Conservation (phyloP, 139 green algal genomes). For the Gonium pectorale region DNA sequence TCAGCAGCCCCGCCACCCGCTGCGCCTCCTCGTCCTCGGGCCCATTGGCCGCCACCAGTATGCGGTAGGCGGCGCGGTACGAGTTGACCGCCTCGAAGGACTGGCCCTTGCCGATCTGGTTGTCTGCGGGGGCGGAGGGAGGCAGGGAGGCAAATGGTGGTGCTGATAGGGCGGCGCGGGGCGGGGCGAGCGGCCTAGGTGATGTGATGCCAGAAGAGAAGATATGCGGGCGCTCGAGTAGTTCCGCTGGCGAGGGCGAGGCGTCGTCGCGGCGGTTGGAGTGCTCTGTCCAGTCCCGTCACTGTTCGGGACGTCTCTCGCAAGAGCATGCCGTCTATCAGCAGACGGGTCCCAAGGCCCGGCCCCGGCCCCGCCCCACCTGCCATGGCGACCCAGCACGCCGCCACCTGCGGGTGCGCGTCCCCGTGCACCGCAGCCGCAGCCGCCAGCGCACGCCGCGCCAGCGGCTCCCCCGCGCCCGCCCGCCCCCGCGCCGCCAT, state of each 20-base stretch:
- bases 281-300: too few relatives aligned
- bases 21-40: slow-evolving; percentile 15
- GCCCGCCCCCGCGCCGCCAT: neutral
- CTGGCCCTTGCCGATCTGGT: neutral
- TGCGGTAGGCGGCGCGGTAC: neutral
- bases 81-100: neutral
- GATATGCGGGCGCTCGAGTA: too few relatives aligned
- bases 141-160: too few relatives aligned
- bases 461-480: neutral
- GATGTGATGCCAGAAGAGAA: too few relatives aligned
- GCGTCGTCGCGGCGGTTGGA: too few relatives aligned
- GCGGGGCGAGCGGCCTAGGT: neutral
- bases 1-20: neutral
- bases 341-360: too few relatives aligned
- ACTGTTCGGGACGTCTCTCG: too few relatives aligned
- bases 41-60: neutral
- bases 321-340: too few relatives aligned
- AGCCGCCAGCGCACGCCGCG: neutral
- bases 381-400: slow-evolving; percentile 21
- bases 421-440: neutral
- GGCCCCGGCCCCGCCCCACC: neutral
- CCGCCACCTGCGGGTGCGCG: neutral
- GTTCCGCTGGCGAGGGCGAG: too few relatives aligned
- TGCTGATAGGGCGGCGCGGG: neutral
- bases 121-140: slow-evolving; percentile 18